Base-by-base conservation (phyloP, 108 stramenopile species). In the Discostella stelligeroides region DNA sequence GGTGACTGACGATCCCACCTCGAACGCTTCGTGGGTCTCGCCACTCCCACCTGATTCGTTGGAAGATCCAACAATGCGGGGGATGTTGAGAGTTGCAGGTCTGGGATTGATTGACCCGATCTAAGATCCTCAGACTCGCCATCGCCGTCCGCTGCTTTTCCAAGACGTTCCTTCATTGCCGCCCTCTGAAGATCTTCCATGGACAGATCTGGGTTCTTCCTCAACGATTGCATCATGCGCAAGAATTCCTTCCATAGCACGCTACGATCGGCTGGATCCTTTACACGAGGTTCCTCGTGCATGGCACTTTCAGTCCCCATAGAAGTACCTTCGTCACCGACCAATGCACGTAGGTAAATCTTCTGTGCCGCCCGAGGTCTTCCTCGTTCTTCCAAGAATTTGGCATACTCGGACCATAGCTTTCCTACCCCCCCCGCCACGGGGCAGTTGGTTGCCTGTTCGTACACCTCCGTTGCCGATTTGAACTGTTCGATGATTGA, bases 191-290 rank as follows among this genome's bases (percentile, higher is more conserved):
- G 68, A 30, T 80, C 84, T 7, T 70, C 48, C 75, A 94, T 58
- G 1, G 88, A 88, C 67, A 95, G 62, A 55, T 73, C 64, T 7
- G 88, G 82, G 73, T 89, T 88, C 43, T 83, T 73, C 47, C 64
- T 85, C 51, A 71, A 58, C 60, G 81, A 71, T 50, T 76, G 68
- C 76, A 87, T 85, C 84, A 94, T 84, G 58, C 86, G 86, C 64
- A 94, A 61, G 83, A 95, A 95, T 59, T 86, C 91, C 27, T 78
- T 61, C 94, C 94, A 95, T 14, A 95, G 72, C 55, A 87, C 56
- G 24, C 54, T 42, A 66, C 60, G 84, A 75, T 95, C 91, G 20
- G 87, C 83, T 41, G 74, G 82, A 60, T 92, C 87, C 10, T 50
- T 67, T 24, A 91, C 86, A 20, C 47, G 37, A 25, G 83, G 82